Base-by-base conservation (phyloP, 78 protist species). In the Bigelowiella natans region DNA sequence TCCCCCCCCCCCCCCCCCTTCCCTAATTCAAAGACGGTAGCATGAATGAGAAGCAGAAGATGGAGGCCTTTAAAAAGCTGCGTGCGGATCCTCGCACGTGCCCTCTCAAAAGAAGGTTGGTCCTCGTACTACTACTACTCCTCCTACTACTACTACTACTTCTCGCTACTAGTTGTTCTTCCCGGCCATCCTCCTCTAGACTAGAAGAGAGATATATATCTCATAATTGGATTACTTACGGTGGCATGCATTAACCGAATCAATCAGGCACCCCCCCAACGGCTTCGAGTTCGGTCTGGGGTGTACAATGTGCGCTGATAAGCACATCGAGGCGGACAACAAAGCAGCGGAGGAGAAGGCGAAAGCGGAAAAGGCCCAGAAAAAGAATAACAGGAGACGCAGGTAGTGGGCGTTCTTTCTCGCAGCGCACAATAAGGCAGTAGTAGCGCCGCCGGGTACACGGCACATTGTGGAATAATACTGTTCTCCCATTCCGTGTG, bases 221-320 rank as follows among this genome's bases (percentile, higher is more conserved):
- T n/a, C n/a, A n/a, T n/a, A n/a, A n/a, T n/a, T n/a, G n/a, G n/a
- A n/a, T n/a, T n/a, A n/a, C n/a, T n/a, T n/a, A n/a, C n/a, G n/a
- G n/a, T n/a, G n/a, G n/a, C n/a, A n/a, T n/a, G n/a, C n/a, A n/a
- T n/a, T n/a, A n/a, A n/a, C n/a, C n/a, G n/a, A n/a, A n/a, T n/a
- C n/a, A n/a, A 51, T 26, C 18, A 51, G 87, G 38, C 87, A 85
- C 11, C 87, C 87, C 18, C 87, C 87, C 30, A 85, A 85, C 18
- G 87, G 87, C 36, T 85, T 85, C 38, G 87, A 85, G 38, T 85
- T 85, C 38, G 87, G 87, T 28, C 38, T 85, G 87, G 87, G 87
- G 18, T 85, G 87, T 37, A 85, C 87, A 7, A 37, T 85, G 87
- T 85, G 87, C 38, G 87, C 87, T 29, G 87, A 85, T 85, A 28